Percentiles rank a stretch among this genome's conserved stretches.
These are phyloP conservation scores for Annulohypoxylon stygium DNA, from an alignment of 495 filamentous ascomycete species.

Conservation along the genomic window DNA sequence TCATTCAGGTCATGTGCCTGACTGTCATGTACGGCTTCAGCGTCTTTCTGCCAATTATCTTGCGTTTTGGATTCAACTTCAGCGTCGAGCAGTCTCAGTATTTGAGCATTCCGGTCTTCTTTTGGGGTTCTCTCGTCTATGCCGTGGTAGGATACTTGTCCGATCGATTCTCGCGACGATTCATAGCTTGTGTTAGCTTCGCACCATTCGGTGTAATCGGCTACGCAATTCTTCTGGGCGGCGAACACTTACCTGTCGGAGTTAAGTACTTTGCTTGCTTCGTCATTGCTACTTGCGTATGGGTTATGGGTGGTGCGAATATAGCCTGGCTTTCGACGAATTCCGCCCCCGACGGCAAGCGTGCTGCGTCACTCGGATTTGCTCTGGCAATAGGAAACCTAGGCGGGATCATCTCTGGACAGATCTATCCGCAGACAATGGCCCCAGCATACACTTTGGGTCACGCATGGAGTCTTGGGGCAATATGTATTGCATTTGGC, in stretches of 20 bases:
- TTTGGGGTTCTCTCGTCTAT: slow-evolving; percentile 73
- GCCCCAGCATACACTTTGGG: slow-evolving; percentile 50
- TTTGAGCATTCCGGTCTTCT: slow-evolving; percentile 78
- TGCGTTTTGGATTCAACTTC: slow-evolving; percentile 75
- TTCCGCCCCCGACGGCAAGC: slow-evolving; percentile 58
- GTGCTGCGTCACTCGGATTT: slow-evolving; percentile 59
- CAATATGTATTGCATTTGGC: slow-evolving; percentile 42
- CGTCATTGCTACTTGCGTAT: slow-evolving; percentile 67
- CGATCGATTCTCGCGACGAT: slow-evolving; percentile 69
- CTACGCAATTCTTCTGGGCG: slow-evolving; percentile 70
- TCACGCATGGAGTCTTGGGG: slow-evolving; percentile 51
- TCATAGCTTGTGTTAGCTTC: slow-evolving; percentile 67
- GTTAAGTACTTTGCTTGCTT: slow-evolving; percentile 76
- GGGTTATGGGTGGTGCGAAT: slow-evolving; percentile 59
- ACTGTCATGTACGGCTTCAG: slow-evolving; percentile 80
- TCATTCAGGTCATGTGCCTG: slow-evolving; percentile 72
- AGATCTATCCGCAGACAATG: slow-evolving; percentile 51
- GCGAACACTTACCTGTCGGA: slow-evolving; percentile 62
- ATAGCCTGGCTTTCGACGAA: slow-evolving; percentile 71
- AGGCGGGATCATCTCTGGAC: slow-evolving; percentile 55
- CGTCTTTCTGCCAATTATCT: slow-evolving; percentile 81
- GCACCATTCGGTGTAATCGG: slow-evolving; percentile 70
- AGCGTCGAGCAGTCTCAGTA: slow-evolving; percentile 72
- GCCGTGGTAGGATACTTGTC: slow-evolving; percentile 69
- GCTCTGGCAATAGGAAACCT: slow-evolving; percentile 56